Base-by-base conservation (phyloP, 805 yeast genomes). In the Kodamaea kakaduensis region DNA sequence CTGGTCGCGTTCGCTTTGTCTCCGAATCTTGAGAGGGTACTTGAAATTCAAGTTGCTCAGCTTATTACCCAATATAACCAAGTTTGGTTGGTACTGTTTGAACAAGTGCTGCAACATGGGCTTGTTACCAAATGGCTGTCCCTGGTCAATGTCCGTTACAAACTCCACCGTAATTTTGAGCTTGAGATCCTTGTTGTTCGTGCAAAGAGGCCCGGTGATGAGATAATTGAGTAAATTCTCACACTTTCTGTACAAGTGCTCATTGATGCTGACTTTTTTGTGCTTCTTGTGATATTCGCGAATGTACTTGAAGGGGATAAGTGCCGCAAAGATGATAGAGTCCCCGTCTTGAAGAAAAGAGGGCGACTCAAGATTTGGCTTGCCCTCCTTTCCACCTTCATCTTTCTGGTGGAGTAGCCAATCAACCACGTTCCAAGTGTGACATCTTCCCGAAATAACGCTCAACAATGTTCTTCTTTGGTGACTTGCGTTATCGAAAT, bases 391-490 rank as follows among this genome's bases (percentile, higher is more conserved):
- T 5, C 20, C 17, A 16, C 18, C 15, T 4, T 15, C 31, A 13
- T 37, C 31, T 25, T 28, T 23, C 7, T 20, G 24, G 20, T 47
- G 38, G 24, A 62, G 47, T 30, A 67, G 47, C 69, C 69, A 67
- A 39, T 64, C 65, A 3, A 65, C 25, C 10, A 67, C 44, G 40
- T 62, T 64, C 73, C 72, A 67, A n/a, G 70, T 54, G 45, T 67
- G 73, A 31, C 52, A 55, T 38, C 71, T 51, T 6, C 73, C 73
- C 8, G 62, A 57, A 13, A 67, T 49, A 3, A 63, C 52, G 3
- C 66, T 54, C 15, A 67, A 52, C 15, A 67, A 41, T 8, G 71
- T 66, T 9, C 73, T 36, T 17, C 46, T 45, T 31, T 40, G 44
- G 21, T 36, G 34, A 27, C 31, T 36, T 17, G 17, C 23, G 17